These are phyloP conservation scores for Colletotrichum simmondsii DNA, from an alignment of 2,329 filamentous ascomycete genomes.

Conservation along the genomic window DNA sequence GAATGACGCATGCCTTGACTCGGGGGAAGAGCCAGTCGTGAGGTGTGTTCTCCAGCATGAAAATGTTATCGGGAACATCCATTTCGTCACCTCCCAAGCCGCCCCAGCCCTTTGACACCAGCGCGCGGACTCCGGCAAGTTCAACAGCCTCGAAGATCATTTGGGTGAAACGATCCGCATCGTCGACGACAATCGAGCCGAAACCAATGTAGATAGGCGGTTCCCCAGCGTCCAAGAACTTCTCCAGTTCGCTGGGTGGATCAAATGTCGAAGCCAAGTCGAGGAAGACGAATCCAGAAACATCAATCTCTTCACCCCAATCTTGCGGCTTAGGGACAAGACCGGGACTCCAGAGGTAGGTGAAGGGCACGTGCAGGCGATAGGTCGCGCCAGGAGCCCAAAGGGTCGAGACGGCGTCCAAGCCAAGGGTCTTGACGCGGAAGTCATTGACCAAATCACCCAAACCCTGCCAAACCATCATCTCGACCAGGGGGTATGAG, in stretches of 20 bases:
- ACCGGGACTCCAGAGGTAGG: slow-evolving; percentile 77
- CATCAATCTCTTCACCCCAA: slow-evolving; percentile 77
- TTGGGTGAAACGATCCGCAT: slow-evolving; percentile 74
- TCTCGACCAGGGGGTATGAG: slow-evolving; percentile 82
- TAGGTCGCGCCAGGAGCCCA: slow-evolving; percentile 82
- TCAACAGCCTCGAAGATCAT: slow-evolving; percentile 78
- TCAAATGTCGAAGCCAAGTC: slow-evolving; percentile 72
- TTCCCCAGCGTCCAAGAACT: slow-evolving; percentile 67
- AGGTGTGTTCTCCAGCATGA: slow-evolving; percentile 78
- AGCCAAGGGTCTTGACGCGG: slow-evolving; percentile 72
- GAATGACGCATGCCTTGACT: slow-evolving; percentile 75
- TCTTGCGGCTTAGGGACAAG: slow-evolving; percentile 75
- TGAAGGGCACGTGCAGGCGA: slow-evolving; percentile 79
- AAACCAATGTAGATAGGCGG: slow-evolving; percentile 80
- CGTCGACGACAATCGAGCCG: slow-evolving; percentile 80
- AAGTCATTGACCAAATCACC: slow-evolving; percentile 84
- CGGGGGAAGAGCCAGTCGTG: slow-evolving; percentile 82
- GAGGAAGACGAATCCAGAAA: slow-evolving; percentile 83
- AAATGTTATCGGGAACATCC: slow-evolving; percentile 71
- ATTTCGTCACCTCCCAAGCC: slow-evolving; percentile 67
- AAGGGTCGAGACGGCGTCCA: slow-evolving; percentile 80
- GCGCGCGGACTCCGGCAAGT: slow-evolving; percentile 73
- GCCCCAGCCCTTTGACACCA: slow-evolving; percentile 83
- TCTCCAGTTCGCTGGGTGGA: slow-evolving; percentile 64
- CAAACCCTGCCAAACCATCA: slow-evolving; percentile 92